Base-by-base conservation (phyloP, 2,329 filamentous ascomycete species). In the Penicillium rolfsii region DNA sequence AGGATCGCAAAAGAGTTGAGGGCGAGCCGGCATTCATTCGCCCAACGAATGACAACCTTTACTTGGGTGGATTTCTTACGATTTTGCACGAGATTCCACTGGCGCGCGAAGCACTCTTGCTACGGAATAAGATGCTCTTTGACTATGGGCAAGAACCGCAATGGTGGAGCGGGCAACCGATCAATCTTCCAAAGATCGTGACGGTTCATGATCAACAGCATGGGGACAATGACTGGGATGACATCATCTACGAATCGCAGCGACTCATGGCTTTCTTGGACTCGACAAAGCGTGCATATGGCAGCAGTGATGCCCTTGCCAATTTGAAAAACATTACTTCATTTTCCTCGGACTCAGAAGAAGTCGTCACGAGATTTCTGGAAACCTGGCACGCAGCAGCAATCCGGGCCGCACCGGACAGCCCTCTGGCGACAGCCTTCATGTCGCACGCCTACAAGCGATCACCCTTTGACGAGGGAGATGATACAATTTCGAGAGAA, bases 201-300 rank as follows among this genome's bases (percentile, higher is more conserved):
- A 79, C 82, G 54, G 69, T 79, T 16, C 68, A 74, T 30, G 73
- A 76, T 59, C 68, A 73, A 33, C 67, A 70, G 8, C 70, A 71
- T 9, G 70, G 71, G 4, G 71, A 76, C 38, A 70, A 68, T 22
- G 72, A 78, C 40, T 74, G 73, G 64, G 76, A 80, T 43, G 79
- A 83, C 46, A 74, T 87, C 19, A 72, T 88, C 9, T 75, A 82
- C 52, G 87, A 89, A 72, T 77, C 81, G 38, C 87, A 89, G 70
- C 81, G 87, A 12, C 68, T 89, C 50, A 85, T 88, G 79, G 85
- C 86, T 4, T 86, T 88, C 57, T 72, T 89, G 52, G 84, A 87
- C 67, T 74, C 72, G 4, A 86, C 85, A 4, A 75, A 83, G 46
- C 81, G 87, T 59, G 81, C 84, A 1, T 89, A 88, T 70, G 86